These are phyloP conservation scores for Lentinula novae-zelandiae DNA, from an alignment of 1,284 basidiomycete genomes.

Conservation along the genomic window DNA sequence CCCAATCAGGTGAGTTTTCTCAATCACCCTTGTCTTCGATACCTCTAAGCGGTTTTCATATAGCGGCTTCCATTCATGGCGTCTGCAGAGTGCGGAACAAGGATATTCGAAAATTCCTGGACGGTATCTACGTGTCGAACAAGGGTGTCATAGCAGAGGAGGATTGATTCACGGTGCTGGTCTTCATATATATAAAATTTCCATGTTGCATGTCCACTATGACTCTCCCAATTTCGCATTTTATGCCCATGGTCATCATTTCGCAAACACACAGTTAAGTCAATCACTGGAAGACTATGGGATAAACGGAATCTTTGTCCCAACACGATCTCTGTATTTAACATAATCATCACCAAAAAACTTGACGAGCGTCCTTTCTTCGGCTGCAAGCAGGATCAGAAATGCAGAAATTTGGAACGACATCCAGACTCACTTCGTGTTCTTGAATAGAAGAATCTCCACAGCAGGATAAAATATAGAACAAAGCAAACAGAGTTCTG, in stretches of 20 bases:
- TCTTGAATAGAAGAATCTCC: conserved; percentile 83
- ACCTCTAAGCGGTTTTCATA: conserved; percentile 9
- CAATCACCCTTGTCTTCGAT: background rate
- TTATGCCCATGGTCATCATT: conserved; percentile 1
- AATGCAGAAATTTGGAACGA: background rate
- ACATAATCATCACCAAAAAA: conserved; percentile 36
- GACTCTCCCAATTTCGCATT: background rate
- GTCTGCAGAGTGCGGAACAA: conserved; percentile 95
- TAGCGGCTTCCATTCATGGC: conserved; percentile 94
- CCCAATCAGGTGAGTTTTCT: conserved; percentile 73
- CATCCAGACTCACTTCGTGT: conserved; percentile 63
- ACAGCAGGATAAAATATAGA: conserved; percentile 63
- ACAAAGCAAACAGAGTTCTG: conserved; percentile 81
- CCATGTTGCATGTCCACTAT: conserved; percentile 23
- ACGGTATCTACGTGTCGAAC: conserved; percentile 91
- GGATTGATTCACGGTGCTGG: conserved; percentile 20
- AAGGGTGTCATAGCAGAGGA: conserved; percentile 64
- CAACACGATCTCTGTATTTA: conserved; percentile 28
- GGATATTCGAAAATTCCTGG: conserved; percentile 95
- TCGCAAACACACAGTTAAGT: background rate
- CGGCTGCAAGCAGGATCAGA: conserved; percentile 11
- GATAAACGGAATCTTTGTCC: conserved; percentile 37
- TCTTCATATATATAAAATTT: conserved; percentile 16
- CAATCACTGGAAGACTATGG: conserved; percentile 21
- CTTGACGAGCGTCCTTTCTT: conserved; percentile 30